Percentiles rank a stretch among this genome's conserved stretches.
Evolutionary conservation across 176 grass and related monocot genomes (phyloP).

Genomic region (Urochloa ruziziensis): DNA sequence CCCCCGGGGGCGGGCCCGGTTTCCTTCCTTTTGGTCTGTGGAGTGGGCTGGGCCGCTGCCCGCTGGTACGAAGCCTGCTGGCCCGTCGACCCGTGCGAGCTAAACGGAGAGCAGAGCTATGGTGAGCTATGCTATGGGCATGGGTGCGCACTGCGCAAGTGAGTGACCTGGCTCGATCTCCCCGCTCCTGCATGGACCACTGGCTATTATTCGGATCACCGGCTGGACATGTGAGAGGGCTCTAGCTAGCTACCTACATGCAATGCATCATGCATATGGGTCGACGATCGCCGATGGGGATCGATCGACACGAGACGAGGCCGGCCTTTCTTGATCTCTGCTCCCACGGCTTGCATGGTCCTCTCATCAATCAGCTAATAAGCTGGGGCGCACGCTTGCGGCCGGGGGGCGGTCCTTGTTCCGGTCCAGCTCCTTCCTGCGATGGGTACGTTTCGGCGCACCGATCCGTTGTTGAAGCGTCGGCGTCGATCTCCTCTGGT

Average conservation of each 20-base stretch:
- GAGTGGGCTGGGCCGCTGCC: neutral
- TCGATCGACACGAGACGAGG: neutral
- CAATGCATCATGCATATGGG: neutral
- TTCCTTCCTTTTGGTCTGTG: neutral
- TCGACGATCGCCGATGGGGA: neutral
- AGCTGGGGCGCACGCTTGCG: neutral
- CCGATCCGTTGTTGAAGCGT: neutral
- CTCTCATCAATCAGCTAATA: neutral
- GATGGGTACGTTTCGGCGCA: neutral
- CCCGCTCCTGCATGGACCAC: neutral
- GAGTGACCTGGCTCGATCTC: no score
- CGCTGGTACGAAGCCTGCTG: neutral
- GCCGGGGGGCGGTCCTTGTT: neutral
- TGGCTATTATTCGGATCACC: no score
- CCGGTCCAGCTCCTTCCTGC: neutral
- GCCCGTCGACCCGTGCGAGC: neutral
- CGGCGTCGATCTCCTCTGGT: neutral
- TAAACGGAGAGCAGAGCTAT: neutral
- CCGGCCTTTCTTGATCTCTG: neutral
- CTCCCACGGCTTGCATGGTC: slow-evolving; percentile 34
- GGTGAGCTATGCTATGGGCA: no score
- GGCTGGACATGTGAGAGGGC: no score
- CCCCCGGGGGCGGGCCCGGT: neutral
- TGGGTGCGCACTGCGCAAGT: neutral
- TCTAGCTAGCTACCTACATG: no score